Percentiles rank a stretch among this genome's conserved stretches.
Conservation (phyloP, 768 basidiomycete species). For the Amanita rimosa region DNA sequence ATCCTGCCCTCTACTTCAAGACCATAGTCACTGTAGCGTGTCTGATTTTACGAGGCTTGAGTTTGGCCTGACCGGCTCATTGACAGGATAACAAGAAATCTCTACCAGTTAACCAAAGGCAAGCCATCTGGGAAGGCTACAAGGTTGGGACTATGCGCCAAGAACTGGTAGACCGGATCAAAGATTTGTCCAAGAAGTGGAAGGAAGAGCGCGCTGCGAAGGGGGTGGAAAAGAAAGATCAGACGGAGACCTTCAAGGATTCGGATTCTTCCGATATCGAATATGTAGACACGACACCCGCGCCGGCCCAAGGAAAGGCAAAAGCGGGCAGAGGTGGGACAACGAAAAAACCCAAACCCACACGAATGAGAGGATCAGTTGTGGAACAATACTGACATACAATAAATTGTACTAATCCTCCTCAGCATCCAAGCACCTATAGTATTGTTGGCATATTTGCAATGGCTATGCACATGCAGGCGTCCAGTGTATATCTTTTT, state of each 20-base stretch:
- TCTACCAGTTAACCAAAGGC: slow-evolving; percentile 24
- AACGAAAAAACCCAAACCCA: slow-evolving; percentile 5
- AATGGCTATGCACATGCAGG: not conserved
- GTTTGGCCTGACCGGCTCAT: not conserved
- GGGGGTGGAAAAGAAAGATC: slow-evolving; percentile 24
- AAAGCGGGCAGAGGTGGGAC: slow-evolving; percentile 8
- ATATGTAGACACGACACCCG: slow-evolving; percentile 23
- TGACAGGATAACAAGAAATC: slow-evolving; percentile 17
- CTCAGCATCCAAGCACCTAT: not conserved
- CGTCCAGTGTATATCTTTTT: slow-evolving; percentile 2
- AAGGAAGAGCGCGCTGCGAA: slow-evolving; percentile 30
- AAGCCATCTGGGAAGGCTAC: slow-evolving; percentile 40
- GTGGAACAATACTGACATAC: not conserved
- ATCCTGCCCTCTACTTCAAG: slow-evolving; percentile 40
- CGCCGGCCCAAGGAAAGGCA: slow-evolving; percentile 6
- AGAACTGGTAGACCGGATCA: slow-evolving; percentile 28
- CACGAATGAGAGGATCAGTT: slow-evolving; percentile 26
- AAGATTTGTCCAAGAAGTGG: slow-evolving; percentile 42
- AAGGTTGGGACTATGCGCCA: slow-evolving; percentile 37
- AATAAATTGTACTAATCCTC: slow-evolving; percentile 2
- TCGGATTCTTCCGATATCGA: slow-evolving; percentile 31
- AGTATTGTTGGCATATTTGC: not conserved
- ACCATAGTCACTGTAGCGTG: slow-evolving; percentile 31
- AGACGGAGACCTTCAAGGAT: slow-evolving; percentile 17
- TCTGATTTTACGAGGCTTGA: not conserved